Evolutionary conservation across 306 rosid genomes (phyloP).

Genomic region (Vicia sativa): DNA sequence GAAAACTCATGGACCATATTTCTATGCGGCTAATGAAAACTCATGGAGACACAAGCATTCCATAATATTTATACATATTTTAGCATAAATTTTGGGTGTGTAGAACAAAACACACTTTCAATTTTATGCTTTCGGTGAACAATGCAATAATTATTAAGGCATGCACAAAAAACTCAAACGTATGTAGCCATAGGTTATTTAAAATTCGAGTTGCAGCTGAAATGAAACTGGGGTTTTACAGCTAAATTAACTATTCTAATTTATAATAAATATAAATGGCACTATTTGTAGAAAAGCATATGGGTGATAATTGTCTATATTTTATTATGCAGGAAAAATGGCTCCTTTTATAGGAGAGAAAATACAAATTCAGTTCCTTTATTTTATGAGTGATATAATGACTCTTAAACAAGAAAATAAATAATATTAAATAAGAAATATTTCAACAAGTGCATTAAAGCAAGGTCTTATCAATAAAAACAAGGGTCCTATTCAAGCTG

Average conservation of each 20-base stretch:
- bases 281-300: too few species aligned
- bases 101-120: slow-evolving; percentile 21
- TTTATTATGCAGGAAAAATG: too few species aligned
- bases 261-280: background rate
- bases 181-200: slow-evolving; percentile 1
- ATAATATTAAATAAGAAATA: too few species aligned
- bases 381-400: too few species aligned
- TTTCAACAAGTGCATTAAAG: slow-evolving; percentile 3
- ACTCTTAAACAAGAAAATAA: too few species aligned
- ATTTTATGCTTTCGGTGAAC: slow-evolving; percentile 30
- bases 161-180: slow-evolving; percentile 14
- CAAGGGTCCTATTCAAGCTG: background rate
- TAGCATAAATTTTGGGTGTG: slow-evolving; percentile 14
- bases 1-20: slow-evolving; percentile 15
- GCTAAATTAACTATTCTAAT: slow-evolving; percentile 21
- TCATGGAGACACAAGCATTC: slow-evolving; percentile 25
- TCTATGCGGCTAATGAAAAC: slow-evolving; percentile 23
- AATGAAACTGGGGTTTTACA: slow-evolving; percentile 19
- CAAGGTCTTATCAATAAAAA: background rate
- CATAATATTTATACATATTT: slow-evolving; percentile 12
- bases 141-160: slow-evolving; percentile 4
- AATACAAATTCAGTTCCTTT: too few species aligned
- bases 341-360: too few species aligned
- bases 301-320: too few species aligned
- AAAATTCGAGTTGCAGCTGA: slow-evolving; percentile 8